Percentiles rank a stretch among this genome's conserved stretches.
Conservation (phyloP, 1,284 basidiomycete genomes). For the Porphyrellus sp. region DNA sequence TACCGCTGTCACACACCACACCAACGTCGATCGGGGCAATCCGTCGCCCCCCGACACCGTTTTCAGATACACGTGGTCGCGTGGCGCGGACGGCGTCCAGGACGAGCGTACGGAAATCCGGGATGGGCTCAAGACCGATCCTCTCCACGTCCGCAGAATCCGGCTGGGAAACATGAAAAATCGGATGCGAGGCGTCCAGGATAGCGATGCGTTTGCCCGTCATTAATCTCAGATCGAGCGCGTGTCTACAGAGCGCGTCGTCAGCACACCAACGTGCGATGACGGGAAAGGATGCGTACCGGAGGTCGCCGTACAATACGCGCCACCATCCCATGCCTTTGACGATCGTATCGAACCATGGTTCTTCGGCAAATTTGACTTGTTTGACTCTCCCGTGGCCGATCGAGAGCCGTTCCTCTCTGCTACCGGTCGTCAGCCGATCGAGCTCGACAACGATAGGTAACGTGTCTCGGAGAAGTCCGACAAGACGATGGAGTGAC, state of each 20-base stretch:
- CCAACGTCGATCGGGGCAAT: slow-evolving; percentile 61
- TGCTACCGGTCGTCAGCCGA: slow-evolving; percentile 42
- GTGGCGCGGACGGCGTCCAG: slow-evolving; percentile 36
- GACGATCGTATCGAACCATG: slow-evolving; percentile 60
- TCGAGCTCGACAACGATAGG: slow-evolving; percentile 71
- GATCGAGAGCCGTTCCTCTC: slow-evolving; percentile 16
- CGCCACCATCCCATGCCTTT: slow-evolving; percentile 81
- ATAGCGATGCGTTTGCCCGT: slow-evolving; percentile 60
- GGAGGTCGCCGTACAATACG: slow-evolving; percentile 63
- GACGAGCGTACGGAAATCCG: slow-evolving; percentile 53
- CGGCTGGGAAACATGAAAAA: slow-evolving; percentile 39
- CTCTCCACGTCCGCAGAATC: slow-evolving; percentile 15
- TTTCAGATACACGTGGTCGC: slow-evolving; percentile 9
- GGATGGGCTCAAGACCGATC: slow-evolving; percentile 57
- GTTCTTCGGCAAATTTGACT: slow-evolving; percentile 18
- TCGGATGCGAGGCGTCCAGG: slow-evolving; percentile 62
- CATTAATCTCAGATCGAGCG: slow-evolving; percentile 76
- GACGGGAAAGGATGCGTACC: slow-evolving; percentile 33
- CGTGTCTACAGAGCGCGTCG: slow-evolving; percentile 47
- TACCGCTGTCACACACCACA: slow-evolving; percentile 52
- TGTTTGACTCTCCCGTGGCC: slow-evolving; percentile 24
- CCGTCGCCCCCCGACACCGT: slow-evolving; percentile 11
- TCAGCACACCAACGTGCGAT: neutral
- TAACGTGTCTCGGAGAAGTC: slow-evolving; percentile 66
- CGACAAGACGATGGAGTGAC: slow-evolving; percentile 62